phyloP scores from a whole-genome alignment of 257 asterid genomes.

The Salvia hispanica region DNA sequence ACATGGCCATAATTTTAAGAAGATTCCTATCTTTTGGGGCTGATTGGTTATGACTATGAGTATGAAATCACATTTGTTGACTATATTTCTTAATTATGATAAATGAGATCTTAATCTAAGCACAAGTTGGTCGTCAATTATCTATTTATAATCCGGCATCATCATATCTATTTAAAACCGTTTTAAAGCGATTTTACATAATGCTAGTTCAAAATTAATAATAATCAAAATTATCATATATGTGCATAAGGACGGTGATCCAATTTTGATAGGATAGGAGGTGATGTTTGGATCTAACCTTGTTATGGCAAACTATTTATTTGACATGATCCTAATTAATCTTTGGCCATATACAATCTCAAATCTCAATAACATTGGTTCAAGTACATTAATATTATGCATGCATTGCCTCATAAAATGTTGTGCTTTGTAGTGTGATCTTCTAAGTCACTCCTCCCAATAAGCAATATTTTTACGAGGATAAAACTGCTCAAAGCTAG shows the following conservation, averaged over 20 bases:
- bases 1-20: too few species aligned
- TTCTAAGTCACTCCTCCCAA: too few species aligned
- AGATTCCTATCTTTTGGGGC: background rate
- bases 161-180: background rate
- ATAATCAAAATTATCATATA: too few species aligned
- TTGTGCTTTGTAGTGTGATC: slow-evolving; percentile 9
- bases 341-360: slow-evolving; percentile 27
- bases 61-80: background rate
- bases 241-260: background rate
- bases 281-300: slow-evolving; percentile 15
- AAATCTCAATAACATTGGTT: slow-evolving; percentile 46
- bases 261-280: slow-evolving; percentile 3
- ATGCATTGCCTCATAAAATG: slow-evolving; percentile 23
- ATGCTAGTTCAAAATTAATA: background rate
- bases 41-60: background rate
- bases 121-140: background rate
- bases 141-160: background rate
- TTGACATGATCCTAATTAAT: background rate
- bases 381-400: slow-evolving; percentile 28
- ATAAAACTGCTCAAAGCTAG: too few species aligned
- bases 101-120: background rate
- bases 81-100: background rate
- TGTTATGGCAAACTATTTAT: slow-evolving; percentile 6
- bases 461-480: too few species aligned
- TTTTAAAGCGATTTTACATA: background rate